phyloP scores from a whole-genome alignment of 345 rosid species.

The Salix udensis region DNA sequence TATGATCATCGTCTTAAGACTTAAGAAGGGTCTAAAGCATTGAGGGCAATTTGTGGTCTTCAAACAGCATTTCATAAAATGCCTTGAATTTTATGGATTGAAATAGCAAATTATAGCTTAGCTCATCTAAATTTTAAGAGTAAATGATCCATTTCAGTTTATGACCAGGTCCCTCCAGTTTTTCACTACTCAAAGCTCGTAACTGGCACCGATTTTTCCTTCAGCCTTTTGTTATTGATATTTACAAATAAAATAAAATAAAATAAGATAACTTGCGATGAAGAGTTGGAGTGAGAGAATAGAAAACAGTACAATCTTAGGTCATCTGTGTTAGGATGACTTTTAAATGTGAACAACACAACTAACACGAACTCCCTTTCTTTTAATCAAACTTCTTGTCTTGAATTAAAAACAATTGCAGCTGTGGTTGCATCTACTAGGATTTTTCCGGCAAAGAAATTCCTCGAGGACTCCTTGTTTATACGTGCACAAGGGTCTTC shows the following conservation, averaged over 20 bases:
- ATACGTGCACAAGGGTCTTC: background rate
- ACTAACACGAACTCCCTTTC: conserved; percentile 17
- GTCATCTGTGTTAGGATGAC: conserved; percentile 15
- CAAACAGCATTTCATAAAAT: background rate
- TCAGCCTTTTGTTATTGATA: background rate
- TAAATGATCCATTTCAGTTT: too few relatives aligned
- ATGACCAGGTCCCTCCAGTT: too few relatives aligned
- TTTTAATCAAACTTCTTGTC: conserved; percentile 22
- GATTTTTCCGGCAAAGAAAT: conserved; percentile 23
- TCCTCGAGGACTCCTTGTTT: conserved; percentile 16
- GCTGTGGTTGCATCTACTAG: conserved; percentile 11
- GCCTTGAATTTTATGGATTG: too few relatives aligned
- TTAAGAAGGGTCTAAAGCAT: background rate
- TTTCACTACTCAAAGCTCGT: too few relatives aligned
- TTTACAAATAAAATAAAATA: background rate
- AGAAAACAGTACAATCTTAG: conserved; percentile 11
- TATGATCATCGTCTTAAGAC: too few relatives aligned
- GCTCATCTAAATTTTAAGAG: background rate
- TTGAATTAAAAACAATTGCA: conserved; percentile 2
- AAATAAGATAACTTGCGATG: background rate
- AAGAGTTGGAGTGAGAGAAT: conserved; percentile 1
- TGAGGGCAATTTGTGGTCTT: background rate
- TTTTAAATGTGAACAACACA: conserved; percentile 13
- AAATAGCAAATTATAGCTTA: background rate
- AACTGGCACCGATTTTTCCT: background rate